Evolutionary conservation across 305 asterid genomes (phyloP), one percentile per base, ranked within the genome.

Genomic region (Vinca major): DNA sequence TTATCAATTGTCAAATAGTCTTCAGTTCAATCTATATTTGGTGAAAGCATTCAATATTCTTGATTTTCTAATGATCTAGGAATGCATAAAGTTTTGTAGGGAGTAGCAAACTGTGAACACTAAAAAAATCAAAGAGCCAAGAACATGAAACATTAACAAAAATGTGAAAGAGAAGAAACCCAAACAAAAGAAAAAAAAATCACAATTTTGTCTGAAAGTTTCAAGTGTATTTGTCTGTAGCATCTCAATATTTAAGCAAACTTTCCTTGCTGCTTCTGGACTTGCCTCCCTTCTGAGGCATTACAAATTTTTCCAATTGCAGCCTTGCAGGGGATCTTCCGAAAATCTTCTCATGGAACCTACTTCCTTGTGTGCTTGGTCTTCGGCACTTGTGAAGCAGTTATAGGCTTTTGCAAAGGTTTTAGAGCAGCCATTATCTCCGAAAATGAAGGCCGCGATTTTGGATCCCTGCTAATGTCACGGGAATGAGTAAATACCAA

Each of bases 401-500:
- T 70, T 19, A 78, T 75, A 48, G 96, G 84, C 86, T 87, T 92
- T 78, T 88, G 96, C 67, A 92, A 85, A 4, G 96, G 98, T 76
- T 86, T 92, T 67, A 92, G 54, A 51, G 91, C 89, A 62, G 93
- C 88, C 96, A 92, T 92, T 12, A 92, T 92, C 75, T 92, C 94
- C 6, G 87, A 73, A 71, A 92, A 92, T 7, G 98, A 78, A 49
- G 98, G 98, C 75, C 98, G 80, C 69, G 86, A 75, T 51, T 79
- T 92, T 55, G 95, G 92, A 80, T 92, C 97, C 70, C 98, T 92
- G 67, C 78, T n/a, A 74, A 60, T 39, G 67, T 39, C 16, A 65
- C 7, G 50, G 19, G 16, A n/a, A n/a, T n/a, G n/a, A n/a, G n/a
- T n/a, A n/a, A n/a, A n/a, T n/a, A n/a, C n/a, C n/a, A n/a, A n/a